A percentile compares a stretch with the other conserved stretches of the same genome.
Conservation (phyloP, 192 early-diverging fungal genomes). For the Coemansia sp. region DNA sequence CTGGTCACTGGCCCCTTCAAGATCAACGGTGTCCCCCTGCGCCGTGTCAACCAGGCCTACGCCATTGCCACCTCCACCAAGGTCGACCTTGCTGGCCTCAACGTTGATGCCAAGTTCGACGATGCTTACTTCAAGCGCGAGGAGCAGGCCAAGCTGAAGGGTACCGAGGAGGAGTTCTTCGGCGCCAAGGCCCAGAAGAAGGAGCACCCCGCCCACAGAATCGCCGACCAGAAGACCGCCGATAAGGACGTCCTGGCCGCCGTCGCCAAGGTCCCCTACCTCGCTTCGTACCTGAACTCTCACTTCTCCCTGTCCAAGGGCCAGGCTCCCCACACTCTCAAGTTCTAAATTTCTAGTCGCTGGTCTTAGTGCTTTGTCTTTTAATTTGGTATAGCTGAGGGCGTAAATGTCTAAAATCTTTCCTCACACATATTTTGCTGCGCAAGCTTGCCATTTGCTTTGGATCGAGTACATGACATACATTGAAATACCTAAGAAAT, state of each 20-base stretch:
- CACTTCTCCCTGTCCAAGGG: constrained; percentile 94
- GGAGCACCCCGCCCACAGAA: constrained; percentile 74
- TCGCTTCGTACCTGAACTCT: constrained; percentile 86
- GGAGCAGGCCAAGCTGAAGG: constrained; percentile 72
- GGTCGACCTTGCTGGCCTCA: constrained; percentile 81
- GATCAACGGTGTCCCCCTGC: constrained; percentile 98
- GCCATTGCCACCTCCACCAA: constrained; percentile 99
- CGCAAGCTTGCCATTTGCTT: background rate
- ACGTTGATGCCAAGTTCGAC: constrained; percentile 75
- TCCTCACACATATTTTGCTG: background rate
- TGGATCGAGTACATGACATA: background rate
- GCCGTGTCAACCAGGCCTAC: constrained; percentile 99
- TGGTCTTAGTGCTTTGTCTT: constrained; percentile 29
- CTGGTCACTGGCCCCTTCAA: constrained; percentile 98
- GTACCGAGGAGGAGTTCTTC: constrained; percentile 91
- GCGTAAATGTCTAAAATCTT: constrained; percentile 19
- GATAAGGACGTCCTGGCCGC: constrained; percentile 83
- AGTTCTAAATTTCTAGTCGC: constrained; percentile 79
- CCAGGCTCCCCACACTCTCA: constrained; percentile 93
- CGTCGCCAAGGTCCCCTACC: constrained; percentile 82
- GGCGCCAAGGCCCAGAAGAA: constrained; percentile 76
- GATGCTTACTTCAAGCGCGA: constrained; percentile 94
- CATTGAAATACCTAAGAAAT: no score
- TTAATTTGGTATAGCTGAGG: constrained; percentile 20
- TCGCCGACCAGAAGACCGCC: constrained; percentile 88